Base-by-base conservation (phyloP, 2,329 filamentous ascomycete species). In the Escovopsis weberi region DNA sequence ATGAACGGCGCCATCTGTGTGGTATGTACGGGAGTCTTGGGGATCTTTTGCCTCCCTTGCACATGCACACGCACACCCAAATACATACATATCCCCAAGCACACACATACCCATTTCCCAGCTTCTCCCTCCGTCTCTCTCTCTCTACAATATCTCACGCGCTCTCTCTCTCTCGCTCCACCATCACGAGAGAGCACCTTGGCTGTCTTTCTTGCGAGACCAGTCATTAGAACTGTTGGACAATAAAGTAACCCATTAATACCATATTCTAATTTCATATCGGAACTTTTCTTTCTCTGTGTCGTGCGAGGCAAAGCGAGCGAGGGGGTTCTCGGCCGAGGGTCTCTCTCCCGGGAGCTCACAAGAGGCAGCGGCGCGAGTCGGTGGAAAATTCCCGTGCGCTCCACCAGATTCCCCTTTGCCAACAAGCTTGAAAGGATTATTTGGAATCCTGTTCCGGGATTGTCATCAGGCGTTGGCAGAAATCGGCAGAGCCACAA, bases 241-340 rank as follows among this genome's bases (percentile, higher is more conserved):
- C 44, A 45, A 43, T 45, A 45, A 39, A 38, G 8, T 36, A 36
- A 38, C 43, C 43, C 41, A 44, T 44, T 44, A 44, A 44, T 44
- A 38, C 30, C 32, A 26, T 15, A 38, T 36, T 7, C 34, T 36
- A 12, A 15, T 9, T 18, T 10, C 7, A 36, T 18, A 15, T 15
- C 4, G 34, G 34, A 23, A 23, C 23, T 23, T 23, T 23, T 4
- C 33, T 40, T 37, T 37, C 30, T 40, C 37, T 39, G 38, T 26
- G 26, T 43, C 37, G 26, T 23, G 23, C 23, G 23, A 23, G 23
- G 23, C 23, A 23, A 23, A 23, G 23, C 23, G 23, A 23, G 23
- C 6, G 23, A 6, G 23, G 23, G 23, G 33, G 11, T 12, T n/a
- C 15, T 15, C 15, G 2, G 15, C 15, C 15, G 15, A 15, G 15